These are phyloP conservation scores for Inga leiocalycina DNA, from an alignment of 306 rosid species.

Conservation along the genomic window DNA sequence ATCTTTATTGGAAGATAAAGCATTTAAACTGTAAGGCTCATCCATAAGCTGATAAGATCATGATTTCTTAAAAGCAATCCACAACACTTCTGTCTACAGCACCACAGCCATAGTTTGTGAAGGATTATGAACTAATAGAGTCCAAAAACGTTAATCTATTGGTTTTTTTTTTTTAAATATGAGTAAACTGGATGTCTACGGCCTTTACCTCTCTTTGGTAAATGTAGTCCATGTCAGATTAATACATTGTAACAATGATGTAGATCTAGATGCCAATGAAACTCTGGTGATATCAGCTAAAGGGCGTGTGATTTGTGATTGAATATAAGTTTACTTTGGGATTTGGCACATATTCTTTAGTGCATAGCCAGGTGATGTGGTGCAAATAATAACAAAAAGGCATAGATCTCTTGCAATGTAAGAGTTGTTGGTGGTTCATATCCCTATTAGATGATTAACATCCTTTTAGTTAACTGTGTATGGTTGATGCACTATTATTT, in stretches of 20 bases:
- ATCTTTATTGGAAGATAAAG: background rate
- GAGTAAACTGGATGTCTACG: background rate
- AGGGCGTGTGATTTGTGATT: background rate
- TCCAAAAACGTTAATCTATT: background rate
- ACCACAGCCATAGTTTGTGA: background rate
- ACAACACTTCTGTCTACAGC: background rate
- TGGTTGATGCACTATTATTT: background rate
- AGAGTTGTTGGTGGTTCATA: constrained; percentile 9
- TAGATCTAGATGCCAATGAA: background rate
- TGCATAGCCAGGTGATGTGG: constrained; percentile 7
- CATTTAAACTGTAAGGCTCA: background rate
- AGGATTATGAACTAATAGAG: background rate
- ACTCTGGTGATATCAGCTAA: background rate
- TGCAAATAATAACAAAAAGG: background rate
- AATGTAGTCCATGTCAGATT: background rate
- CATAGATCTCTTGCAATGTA: constrained; percentile 21
- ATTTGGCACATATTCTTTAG: background rate
- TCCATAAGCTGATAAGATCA: constrained; percentile 2
- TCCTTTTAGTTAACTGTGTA: background rate
- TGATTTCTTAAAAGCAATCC: background rate
- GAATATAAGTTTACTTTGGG: constrained; percentile 8
- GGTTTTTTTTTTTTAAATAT: background rate
- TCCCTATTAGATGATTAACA: background rate
- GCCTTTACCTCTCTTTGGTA: background rate
- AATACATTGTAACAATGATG: background rate